Evolutionary conservation across 1,284 basidiomycete species (phyloP), one percentile per base, ranked within the genome.

Genomic region (Rhodofomes roseus): DNA sequence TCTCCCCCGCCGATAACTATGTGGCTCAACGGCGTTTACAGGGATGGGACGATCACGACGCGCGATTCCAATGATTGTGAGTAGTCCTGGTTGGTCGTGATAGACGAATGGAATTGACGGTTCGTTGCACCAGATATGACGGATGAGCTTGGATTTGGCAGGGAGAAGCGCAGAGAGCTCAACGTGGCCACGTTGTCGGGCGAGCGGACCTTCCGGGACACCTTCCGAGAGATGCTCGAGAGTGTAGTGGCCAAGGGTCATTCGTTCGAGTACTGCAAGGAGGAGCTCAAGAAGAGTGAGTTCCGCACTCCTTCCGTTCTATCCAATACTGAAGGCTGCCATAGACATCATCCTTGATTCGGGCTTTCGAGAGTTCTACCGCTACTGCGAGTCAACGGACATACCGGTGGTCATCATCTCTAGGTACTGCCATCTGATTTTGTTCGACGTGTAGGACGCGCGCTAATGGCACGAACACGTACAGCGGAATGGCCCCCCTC

Each of bases 11-110:
- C 27, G 27, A 50, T 58, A 53, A 56, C 48, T 22, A 36, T 54
- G 48, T 55, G 31, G 27, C 23, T 48, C 31, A 51, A 55, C 34
- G 39, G 29, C 27, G 22, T 52, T 25, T 29, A 25, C 71, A 92
- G 89, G 93, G 94, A 95, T 77, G 94, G 93, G 68, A 96, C 93
- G 23, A 96, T 96, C 75, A 96, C 93, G 7, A 93, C 85, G 53
- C 84, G 83, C 67, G 93, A 96, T 74, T 93, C 91, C 22, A 96
- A 96, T 75, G 95, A 96, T 70, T 94, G 91, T 92, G 71, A 65
- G 87, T 75, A 43, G 56, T 14, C 34, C 6, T 11, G 12, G 8
- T n/a, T 22, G 7, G 23, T 46, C 11, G 0, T 8, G 14, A 18
- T 18, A 14, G 25, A 18, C n/a, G 23, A 9, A 25, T 52, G 20